A percentile compares a stretch with the other conserved stretches of the same genome.
phyloP scores from a whole-genome alignment of 306 rosid genomes.

The apple (Malus domestica) region ASM211411v1 NC_041798.1:31066001-31066500 shows the following conservation, averaged over 20 bases:
- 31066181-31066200: neutral
- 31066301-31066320: conserved; percentile 1
- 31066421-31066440: neutral
- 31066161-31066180: neutral
- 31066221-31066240: neutral
- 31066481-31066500: neutral
- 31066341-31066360: too few species aligned
- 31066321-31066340: neutral
- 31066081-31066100: neutral
- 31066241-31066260: neutral
- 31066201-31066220: neutral
- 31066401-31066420: neutral
- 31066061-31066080: neutral
- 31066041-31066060: neutral
- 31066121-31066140: too few species aligned
- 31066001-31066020: neutral
- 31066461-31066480: neutral
- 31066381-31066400: neutral
- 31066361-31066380: neutral
- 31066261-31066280: neutral
- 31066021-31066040: neutral
- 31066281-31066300: neutral
- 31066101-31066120: neutral
- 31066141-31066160: neutral
- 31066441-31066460: conserved; percentile 5